Evolutionary conservation across 108 stramenopile species (phyloP), one percentile per base, ranked within the genome.

Genomic region (Nitzschia palea): DNA sequence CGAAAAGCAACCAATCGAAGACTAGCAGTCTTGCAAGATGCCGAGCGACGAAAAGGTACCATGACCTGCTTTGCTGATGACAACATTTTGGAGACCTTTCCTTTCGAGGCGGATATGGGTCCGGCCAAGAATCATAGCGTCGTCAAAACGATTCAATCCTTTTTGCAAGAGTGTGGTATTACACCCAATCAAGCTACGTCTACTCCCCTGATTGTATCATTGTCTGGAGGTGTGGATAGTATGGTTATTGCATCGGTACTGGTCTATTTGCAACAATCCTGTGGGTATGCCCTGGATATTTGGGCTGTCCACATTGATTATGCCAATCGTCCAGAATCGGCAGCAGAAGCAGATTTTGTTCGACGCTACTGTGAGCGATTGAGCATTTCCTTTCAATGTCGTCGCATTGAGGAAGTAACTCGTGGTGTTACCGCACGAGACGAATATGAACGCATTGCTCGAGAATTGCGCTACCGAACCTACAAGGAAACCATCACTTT

Each of bases 211-310:
- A 87, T 94, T 59, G 88, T 97, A 1, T 96, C 95, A 12, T 86
- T 98, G 20, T 95, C 94, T 25, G 98, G 98, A 29, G 98, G 98
- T 34, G 98, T 98, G n/a, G 98, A 98, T 70, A 91, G 89, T 74
- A 98, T 98, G 98, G 98, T 97, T 5, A 96, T 98, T 73, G 88
- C 91, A 37, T 71, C 80, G 36, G 87, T 83, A 26, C 81, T 98
- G 43, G 76, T 82, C 27, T 73, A 81, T 56, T 77, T 96, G 32
- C 71, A 70, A 14, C 57, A 80, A 15, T 62, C 55, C 22, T 76
- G 62, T 45, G 68, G 70, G 8, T 86, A 83, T 56, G 48, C 45
- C 18, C 62, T 75, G 50, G 58, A 72, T 14, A 68, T 92, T 27
- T 48, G 66, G 32, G 90, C 86, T 10, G 78, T 96, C 40, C 97